Evolutionary conservation across 2,329 filamentous ascomycete genomes (phyloP), one percentile per base, ranked within the genome.

Genomic region (Cercospora sp.): DNA sequence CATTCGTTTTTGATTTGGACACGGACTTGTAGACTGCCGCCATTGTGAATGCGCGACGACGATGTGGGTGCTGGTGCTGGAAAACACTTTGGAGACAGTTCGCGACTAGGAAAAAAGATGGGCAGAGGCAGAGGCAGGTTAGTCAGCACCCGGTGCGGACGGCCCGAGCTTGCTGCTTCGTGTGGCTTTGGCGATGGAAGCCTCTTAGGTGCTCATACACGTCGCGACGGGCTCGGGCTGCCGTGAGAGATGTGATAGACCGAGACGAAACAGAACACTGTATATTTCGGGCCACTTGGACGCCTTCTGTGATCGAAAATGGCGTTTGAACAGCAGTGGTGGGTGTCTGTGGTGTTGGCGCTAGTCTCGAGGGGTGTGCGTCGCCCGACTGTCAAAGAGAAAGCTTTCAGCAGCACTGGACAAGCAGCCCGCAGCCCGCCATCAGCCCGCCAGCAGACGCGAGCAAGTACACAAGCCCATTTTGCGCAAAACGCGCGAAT

Each of bases 21-120:
- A 87, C 77, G 1, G 84, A 82, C 72, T 87, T 87, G 82, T 87
- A 87, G 66, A 87, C 85, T 34, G 86, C 80, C 37, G 85, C 83
- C 85, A 87, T 87, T 67, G 72, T 73, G 65, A 12, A 34, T 32
- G 61, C 59, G 67, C 67, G 53, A 66, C 59, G 8, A 32, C 12
- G 37, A 12, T 37, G 28, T 24, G 16, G 62, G 10, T 18, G 53
- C 4, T 18, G 26, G 24, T n/a, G 53, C 53, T 40, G 40, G 10
- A 10, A 18, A 3, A 26, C 8, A 28, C 16, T 18, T 18, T 3
- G 53, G 28, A 9, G 26, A 10, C 16, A n/a, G 26, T 9, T 58
- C 28, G 2, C 26, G 53, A 26, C 53, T 58, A 13, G 5, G 53
- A 58, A 58, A 58, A 58, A 58, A 58, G 53, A 58, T 32, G 53